Evolutionary conservation across 140 eudicot genomes (phyloP).

Genomic region (Flaveria floridana): DNA sequence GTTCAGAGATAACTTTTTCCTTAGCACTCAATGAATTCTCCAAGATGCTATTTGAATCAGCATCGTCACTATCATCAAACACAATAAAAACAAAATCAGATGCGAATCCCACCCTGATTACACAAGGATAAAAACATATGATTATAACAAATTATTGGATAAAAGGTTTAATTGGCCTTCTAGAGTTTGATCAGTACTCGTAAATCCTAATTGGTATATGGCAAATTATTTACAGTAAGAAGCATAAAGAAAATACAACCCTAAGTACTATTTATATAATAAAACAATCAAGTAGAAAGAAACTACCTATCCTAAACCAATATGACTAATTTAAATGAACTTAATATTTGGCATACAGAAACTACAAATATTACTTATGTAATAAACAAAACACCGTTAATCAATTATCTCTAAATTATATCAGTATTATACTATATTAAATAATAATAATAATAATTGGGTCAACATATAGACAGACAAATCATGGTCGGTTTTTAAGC

Average conservation of each 20-base stretch:
- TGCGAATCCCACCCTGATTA: conserved; percentile 1
- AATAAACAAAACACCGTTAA: background rate
- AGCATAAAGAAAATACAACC: background rate
- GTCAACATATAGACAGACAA: background rate
- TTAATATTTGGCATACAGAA: background rate
- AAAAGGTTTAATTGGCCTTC: background rate
- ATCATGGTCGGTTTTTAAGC: background rate
- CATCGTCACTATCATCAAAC: conserved; percentile 53
- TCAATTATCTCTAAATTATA: background rate
- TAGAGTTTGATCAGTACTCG: background rate
- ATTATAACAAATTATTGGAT: background rate
- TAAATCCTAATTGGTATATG: background rate
- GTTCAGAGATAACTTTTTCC: conserved; percentile 94
- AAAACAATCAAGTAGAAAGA: background rate
- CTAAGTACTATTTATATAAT: background rate
- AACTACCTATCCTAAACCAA: background rate
- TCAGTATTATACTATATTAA: background rate
- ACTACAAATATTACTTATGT: background rate
- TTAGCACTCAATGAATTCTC: conserved; percentile 89
- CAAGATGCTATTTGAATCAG: conserved; percentile 66
- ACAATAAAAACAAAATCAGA: conserved; percentile 3
- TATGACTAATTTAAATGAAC: background rate
- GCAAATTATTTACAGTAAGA: background rate
- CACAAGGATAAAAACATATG: background rate
- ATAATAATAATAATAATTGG: background rate